Percentiles rank a stretch among this genome's conserved stretches.
phyloP scores from a whole-genome alignment of 2,329 filamentous ascomycete genomes.

The Pseudocercospora ulei region DNA sequence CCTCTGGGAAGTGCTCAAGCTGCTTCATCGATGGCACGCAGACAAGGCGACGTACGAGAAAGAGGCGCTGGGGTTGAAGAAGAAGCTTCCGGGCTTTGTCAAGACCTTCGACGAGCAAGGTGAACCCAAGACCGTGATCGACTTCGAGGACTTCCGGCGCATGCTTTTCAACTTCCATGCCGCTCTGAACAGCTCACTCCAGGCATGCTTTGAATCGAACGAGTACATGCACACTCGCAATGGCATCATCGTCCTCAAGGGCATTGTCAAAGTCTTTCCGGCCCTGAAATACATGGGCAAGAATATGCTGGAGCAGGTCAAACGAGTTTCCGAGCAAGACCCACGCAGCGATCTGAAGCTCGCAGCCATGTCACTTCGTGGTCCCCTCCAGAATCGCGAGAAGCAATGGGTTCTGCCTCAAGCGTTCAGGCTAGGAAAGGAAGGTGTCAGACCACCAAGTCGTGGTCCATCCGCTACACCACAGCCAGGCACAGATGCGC shows the following conservation, averaged over 20 bases:
- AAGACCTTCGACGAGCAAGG: constrained; percentile 55
- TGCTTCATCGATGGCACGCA: constrained; percentile 75
- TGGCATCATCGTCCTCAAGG: constrained; percentile 79
- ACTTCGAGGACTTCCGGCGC: constrained; percentile 77
- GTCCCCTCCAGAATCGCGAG: constrained; percentile 57
- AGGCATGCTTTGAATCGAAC: constrained; percentile 65
- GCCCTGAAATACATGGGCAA: constrained; percentile 80
- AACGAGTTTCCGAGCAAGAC: constrained; percentile 50
- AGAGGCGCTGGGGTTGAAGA: constrained; percentile 60
- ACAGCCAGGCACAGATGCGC: constrained; percentile 38
- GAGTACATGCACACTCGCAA: constrained; percentile 99
- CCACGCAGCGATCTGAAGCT: constrained; percentile 65
- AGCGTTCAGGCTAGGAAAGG: constrained; percentile 48
- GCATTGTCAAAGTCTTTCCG: constrained; percentile 72
- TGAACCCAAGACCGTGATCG: constrained; percentile 58
- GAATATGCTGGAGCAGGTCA: constrained; percentile 56
- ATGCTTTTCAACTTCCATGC: constrained; percentile 86
- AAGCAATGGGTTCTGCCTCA: constrained; percentile 64
- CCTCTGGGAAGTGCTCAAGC: constrained; percentile 67
- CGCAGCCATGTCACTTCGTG: constrained; percentile 60
- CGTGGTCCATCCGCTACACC: constrained; percentile 32
- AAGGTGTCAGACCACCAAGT: constrained; percentile 24
- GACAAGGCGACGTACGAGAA: constrained; percentile 68
- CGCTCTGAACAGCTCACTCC: constrained; percentile 67
- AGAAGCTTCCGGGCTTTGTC: constrained; percentile 67